Conservation (phyloP, 495 filamentous ascomycete genomes). For the Tuber calosporum region DNA sequence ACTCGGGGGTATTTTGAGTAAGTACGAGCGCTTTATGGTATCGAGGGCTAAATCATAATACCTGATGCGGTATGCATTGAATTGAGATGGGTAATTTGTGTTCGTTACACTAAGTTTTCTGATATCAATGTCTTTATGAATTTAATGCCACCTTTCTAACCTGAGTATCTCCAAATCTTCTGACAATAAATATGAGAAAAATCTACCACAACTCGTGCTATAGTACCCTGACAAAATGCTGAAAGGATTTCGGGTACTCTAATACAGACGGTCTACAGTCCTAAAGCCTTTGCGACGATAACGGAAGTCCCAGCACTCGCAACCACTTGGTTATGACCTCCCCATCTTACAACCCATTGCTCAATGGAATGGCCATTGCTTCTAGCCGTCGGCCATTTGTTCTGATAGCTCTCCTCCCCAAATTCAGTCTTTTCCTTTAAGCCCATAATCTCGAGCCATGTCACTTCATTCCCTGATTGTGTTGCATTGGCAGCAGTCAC, state of each 20-base stretch:
- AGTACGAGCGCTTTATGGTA: background rate
- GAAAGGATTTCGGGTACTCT: background rate
- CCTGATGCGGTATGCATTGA: background rate
- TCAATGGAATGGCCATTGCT: conserved; percentile 37
- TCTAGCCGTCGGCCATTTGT: conserved; percentile 35
- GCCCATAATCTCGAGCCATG: conserved; percentile 44
- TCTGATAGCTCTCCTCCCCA: conserved; percentile 31
- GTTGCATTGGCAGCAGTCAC: conserved; percentile 51
- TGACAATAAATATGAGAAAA: background rate
- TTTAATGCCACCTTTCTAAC: background rate
- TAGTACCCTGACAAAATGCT: background rate
- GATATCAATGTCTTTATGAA: background rate
- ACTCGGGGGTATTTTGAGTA: background rate
- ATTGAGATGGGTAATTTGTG: background rate
- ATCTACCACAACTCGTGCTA: background rate
- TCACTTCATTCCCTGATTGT: conserved; percentile 42
- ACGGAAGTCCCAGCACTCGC: conserved; percentile 45
- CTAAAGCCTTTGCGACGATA: conserved; percentile 38
- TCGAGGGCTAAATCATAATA: background rate
- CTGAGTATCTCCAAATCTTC: background rate
- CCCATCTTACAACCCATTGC: conserved; percentile 47
- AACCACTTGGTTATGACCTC: conserved; percentile 52
- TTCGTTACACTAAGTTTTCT: background rate
- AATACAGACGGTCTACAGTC: conserved; percentile 16
- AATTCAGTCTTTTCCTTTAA: conserved; percentile 39